Evolutionary conservation across 768 basidiomycete genomes (phyloP).

Genomic region (Coprinopsis cinerea): DNA sequence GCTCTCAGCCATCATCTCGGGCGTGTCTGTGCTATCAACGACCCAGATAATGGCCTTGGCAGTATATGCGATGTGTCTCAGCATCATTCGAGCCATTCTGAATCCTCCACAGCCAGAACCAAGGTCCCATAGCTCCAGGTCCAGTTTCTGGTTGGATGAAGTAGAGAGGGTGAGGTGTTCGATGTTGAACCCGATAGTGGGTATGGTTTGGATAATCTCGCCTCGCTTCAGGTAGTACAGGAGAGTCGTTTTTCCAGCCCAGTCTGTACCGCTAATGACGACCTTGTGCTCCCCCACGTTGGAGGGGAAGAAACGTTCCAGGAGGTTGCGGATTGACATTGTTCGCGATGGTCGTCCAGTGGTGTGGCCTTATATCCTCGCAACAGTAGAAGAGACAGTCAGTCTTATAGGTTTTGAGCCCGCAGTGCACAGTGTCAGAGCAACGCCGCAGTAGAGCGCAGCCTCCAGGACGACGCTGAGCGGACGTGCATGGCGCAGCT

Average conservation of each 20-base stretch:
- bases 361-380: no score
- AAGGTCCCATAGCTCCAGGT: conserved; percentile 57
- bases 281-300: conserved; percentile 16
- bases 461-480: no score
- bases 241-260: conserved; percentile 41
- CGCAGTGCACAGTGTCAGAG: no score
- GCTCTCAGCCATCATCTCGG: conserved; percentile 46
- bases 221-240: conserved; percentile 38
- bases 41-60: conserved; percentile 63
- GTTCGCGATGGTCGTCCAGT: no score
- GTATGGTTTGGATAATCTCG: conserved; percentile 32
- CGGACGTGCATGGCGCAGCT: no score
- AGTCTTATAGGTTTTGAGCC: no score
- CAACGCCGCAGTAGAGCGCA: no score
- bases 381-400: no score
- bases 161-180: conserved; percentile 38
- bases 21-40: conserved; percentile 48
- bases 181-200: conserved; percentile 50
- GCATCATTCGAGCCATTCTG: conserved; percentile 29
- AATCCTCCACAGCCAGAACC: conserved; percentile 47
- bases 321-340: conserved; percentile 23
- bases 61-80: conserved; percentile 21
- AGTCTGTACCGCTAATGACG: conserved; percentile 32
- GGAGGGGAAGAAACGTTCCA: conserved; percentile 24
- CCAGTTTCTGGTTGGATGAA: conserved; percentile 27